Evolutionary conservation across 805 yeast genomes (phyloP).

Genomic region (Candida anglica): DNA sequence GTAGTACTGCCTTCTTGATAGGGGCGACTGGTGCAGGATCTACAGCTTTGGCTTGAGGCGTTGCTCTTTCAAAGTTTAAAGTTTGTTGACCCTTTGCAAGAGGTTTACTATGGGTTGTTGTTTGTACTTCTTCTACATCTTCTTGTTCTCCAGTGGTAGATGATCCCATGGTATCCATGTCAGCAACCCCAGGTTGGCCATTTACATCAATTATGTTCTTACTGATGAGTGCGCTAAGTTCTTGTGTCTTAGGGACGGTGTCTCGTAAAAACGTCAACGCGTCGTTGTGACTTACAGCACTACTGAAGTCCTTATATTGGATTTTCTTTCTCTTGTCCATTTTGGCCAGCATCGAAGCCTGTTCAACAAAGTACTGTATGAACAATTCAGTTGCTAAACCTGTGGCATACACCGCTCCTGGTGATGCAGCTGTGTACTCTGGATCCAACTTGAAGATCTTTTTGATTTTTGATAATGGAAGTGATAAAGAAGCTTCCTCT

Average conservation of each 20-base stretch:
- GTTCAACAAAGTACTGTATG: constrained; percentile 65
- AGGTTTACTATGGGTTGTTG: constrained; percentile 6
- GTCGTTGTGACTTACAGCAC: constrained; percentile 56
- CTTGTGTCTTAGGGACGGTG: constrained; percentile 61
- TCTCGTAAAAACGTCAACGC: constrained; percentile 60
- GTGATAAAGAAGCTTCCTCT: constrained; percentile 23
- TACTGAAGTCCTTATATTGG: constrained; percentile 66
- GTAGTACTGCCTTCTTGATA: constrained; percentile 30
- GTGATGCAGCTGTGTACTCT: constrained; percentile 63
- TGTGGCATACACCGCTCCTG: constrained; percentile 67
- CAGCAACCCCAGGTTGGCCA: constrained; percentile 6
- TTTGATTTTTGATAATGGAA: constrained; percentile 69
- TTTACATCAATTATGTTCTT: constrained; percentile 31
- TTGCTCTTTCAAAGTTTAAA: constrained; percentile 13
- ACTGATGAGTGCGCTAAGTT: constrained; percentile 45
- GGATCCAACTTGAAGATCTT: constrained; percentile 74
- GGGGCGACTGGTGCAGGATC: constrained; percentile 5
- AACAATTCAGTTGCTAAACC: constrained; percentile 79
- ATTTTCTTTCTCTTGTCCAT: constrained; percentile 64
- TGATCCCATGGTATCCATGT: constrained; percentile 6
- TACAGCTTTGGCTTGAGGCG: neutral
- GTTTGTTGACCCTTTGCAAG: constrained; percentile 40
- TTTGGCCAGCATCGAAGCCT: constrained; percentile 62
- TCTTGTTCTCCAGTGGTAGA: constrained; percentile 7
- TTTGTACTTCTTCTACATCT: constrained; percentile 4